Evolutionary conservation across 768 basidiomycete species (phyloP).

Genomic region (Boletales sp.): DNA sequence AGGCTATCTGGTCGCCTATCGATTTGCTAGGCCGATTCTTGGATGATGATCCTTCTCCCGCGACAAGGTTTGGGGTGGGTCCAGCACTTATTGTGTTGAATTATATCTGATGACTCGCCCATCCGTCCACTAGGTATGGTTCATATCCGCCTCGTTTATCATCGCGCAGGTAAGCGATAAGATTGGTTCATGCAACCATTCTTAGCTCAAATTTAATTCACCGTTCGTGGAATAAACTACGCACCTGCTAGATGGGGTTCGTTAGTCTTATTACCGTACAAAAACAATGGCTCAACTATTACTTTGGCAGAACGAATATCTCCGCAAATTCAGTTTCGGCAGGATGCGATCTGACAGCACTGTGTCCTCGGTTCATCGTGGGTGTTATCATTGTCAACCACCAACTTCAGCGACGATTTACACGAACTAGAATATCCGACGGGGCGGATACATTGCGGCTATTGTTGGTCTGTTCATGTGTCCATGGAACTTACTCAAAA

Average conservation of each 20-base stretch:
- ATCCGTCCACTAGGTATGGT: constrained; percentile 52
- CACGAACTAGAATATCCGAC: constrained; percentile 62
- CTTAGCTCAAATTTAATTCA: constrained; percentile 2
- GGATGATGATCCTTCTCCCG: constrained; percentile 55
- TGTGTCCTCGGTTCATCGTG: constrained; percentile 73
- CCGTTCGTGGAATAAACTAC: constrained; percentile 7
- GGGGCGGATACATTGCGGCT: constrained; percentile 82
- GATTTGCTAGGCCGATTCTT: constrained; percentile 67
- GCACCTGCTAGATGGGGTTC: constrained; percentile 24
- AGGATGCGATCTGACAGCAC: constrained; percentile 77
- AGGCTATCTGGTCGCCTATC: constrained; percentile 77
- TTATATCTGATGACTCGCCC: constrained; percentile 4
- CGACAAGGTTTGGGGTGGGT: constrained; percentile 64
- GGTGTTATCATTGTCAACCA: constrained; percentile 15
- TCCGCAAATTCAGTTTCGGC: constrained; percentile 82
- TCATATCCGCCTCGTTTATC: constrained; percentile 76
- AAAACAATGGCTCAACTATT: constrained; percentile 17
- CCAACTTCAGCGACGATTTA: constrained; percentile 1
- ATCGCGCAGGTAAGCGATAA: constrained; percentile 56
- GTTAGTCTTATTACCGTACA: constrained; percentile 2
- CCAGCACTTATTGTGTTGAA: neutral
- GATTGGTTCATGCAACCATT: neutral
- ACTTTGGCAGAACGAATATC: constrained; percentile 60
- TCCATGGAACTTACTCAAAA: constrained; percentile 74
- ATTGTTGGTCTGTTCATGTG: constrained; percentile 72